phyloP scores from a whole-genome alignment of 768 basidiomycete species.

The Glaciozyma martinii region DNA sequence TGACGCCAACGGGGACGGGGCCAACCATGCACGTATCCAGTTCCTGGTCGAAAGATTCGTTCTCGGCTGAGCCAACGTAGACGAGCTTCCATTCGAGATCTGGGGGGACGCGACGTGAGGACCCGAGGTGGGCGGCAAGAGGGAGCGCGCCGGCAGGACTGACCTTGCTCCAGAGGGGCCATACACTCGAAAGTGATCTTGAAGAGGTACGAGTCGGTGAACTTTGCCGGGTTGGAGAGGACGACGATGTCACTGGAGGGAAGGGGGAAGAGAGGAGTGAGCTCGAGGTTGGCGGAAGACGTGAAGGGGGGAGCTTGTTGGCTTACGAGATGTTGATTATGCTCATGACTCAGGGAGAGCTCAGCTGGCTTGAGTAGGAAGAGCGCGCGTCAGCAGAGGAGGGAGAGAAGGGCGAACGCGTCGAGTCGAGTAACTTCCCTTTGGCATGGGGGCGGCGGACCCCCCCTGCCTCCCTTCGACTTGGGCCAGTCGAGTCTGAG shows the following conservation, averaged over 20 bases:
- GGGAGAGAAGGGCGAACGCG: too few species aligned
- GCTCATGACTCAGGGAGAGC: constrained; percentile 8
- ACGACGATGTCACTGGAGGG: constrained; percentile 31
- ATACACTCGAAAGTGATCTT: constrained; percentile 97
- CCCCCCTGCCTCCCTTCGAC: too few species aligned
- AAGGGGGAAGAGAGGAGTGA: neutral
- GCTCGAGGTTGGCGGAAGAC: neutral
- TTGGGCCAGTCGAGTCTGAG: too few species aligned
- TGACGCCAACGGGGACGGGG: constrained; percentile 91
- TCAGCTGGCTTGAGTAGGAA: too few species aligned
- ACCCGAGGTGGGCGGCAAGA: neutral
- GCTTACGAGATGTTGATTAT: constrained; percentile 31
- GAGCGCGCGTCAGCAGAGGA: too few species aligned
- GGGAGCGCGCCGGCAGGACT: constrained; percentile 23
- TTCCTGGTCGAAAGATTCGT: constrained; percentile 89
- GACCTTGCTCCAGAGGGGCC: constrained; percentile 78
- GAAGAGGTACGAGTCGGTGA: constrained; percentile 82
- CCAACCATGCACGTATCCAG: constrained; percentile 96
- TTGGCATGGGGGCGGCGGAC: too few species aligned
- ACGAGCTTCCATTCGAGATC: constrained; percentile 98
- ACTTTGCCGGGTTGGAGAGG: constrained; percentile 45
- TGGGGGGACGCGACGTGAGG: constrained; percentile 4
- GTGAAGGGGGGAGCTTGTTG: too few species aligned
- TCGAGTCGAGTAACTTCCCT: too few species aligned
- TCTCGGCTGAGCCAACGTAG: constrained; percentile 87